phyloP scores from a whole-genome alignment of 768 basidiomycete genomes.

The Mycena pura region DNA sequence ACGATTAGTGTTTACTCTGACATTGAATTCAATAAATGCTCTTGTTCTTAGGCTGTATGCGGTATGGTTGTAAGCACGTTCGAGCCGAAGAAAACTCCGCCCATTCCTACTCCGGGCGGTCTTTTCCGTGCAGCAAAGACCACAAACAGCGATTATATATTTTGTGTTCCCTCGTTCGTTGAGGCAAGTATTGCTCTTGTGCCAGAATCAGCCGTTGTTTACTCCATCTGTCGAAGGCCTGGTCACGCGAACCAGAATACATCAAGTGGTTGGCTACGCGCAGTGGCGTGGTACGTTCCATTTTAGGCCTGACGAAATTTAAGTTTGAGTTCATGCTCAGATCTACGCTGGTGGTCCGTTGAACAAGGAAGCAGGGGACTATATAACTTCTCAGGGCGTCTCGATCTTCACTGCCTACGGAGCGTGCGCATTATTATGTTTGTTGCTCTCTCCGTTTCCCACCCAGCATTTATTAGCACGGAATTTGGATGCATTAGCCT shows the following conservation, averaged over 20 bases:
- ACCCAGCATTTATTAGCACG: neutral
- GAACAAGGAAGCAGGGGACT: slow-evolving; percentile 43
- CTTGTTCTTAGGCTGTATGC: slow-evolving; percentile 24
- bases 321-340: too few relatives aligned
- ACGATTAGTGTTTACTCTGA: neutral
- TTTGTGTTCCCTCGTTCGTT: slow-evolving; percentile 36
- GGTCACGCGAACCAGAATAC: slow-evolving; percentile 32
- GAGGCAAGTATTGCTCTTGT: slow-evolving; percentile 29
- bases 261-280: slow-evolving; percentile 25
- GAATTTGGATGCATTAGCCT: slow-evolving; percentile 22
- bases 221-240: slow-evolving; percentile 26
- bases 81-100: slow-evolving; percentile 32
- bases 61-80: slow-evolving; percentile 33
- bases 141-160: slow-evolving; percentile 31
- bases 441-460: too few relatives aligned
- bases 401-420: slow-evolving; percentile 41
- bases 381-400: slow-evolving; percentile 40
- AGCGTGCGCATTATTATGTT: slow-evolving; percentile 29
- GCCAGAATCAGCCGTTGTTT: neutral
- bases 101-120: slow-evolving; percentile 32
- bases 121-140: slow-evolving; percentile 27
- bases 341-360: slow-evolving; percentile 47
- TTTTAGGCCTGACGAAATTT: too few relatives aligned
- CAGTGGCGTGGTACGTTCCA: slow-evolving; percentile 7
- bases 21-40: neutral